Evolutionary conservation across 2,329 filamentous ascomycete genomes (phyloP).

Genomic region (Fusarium sulawesiense): DNA sequence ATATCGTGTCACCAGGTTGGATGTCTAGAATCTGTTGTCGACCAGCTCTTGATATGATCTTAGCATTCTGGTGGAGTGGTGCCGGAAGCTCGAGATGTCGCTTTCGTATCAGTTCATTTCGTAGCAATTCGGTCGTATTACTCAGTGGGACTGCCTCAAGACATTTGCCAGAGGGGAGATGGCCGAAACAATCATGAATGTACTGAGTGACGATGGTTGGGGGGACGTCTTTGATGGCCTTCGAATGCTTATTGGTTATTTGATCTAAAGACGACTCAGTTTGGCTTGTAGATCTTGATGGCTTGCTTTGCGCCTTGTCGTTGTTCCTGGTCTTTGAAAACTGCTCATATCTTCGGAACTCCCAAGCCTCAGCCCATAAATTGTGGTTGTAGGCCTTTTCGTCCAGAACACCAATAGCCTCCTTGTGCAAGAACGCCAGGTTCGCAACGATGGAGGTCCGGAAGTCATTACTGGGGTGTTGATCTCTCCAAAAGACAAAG

Average conservation of each 20-base stretch:
- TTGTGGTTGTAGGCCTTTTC: constrained; percentile 51
- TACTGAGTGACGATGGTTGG: constrained; percentile 78
- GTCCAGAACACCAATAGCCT: constrained; percentile 64
- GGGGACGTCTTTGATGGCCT: constrained; percentile 20
- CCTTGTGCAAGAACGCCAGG: constrained; percentile 72
- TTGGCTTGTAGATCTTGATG: neutral
- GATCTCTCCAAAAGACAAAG: constrained; percentile 66
- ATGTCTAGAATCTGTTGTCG: constrained; percentile 51
- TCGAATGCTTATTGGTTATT: neutral
- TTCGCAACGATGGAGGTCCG: constrained; percentile 70
- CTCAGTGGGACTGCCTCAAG: constrained; percentile 56
- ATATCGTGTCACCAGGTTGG: constrained; percentile 61
- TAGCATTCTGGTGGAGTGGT: constrained; percentile 37
- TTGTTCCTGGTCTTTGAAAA: neutral
- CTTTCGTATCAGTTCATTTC: constrained; percentile 44
- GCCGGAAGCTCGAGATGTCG: constrained; percentile 46
- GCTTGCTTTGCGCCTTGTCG: neutral
- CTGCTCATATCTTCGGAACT: constrained; percentile 51
- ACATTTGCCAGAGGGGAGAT: constrained; percentile 68
- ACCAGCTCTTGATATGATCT: constrained; percentile 36
- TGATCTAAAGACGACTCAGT: neutral
- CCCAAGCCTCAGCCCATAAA: constrained; percentile 66
- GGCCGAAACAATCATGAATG: constrained; percentile 70
- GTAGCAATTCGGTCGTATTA: constrained; percentile 44
- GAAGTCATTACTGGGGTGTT: constrained; percentile 68